phyloP scores from a whole-genome alignment of 352 stramenopile genomes.

The Globisporangium abappressorium region DNA sequence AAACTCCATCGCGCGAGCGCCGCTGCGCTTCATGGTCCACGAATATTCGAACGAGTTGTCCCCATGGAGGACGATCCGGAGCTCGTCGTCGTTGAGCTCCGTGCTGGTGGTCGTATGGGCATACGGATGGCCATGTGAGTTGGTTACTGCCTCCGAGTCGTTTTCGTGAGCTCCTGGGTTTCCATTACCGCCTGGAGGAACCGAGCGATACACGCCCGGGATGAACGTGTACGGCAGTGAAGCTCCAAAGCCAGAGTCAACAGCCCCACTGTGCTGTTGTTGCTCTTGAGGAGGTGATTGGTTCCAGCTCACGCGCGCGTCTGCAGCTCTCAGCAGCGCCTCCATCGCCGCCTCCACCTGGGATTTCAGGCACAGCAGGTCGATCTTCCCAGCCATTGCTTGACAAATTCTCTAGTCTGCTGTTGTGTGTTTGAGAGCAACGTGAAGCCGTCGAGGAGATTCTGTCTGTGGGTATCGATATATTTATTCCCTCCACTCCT shows the following conservation, averaged over 20 bases:
- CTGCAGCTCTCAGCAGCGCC: slow-evolving; percentile 46
- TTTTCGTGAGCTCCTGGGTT: neutral
- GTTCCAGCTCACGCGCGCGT: slow-evolving; percentile 63
- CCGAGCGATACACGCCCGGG: slow-evolving; percentile 48
- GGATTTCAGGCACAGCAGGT: slow-evolving; percentile 46
- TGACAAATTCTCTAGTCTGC: neutral
- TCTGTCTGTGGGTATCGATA: neutral
- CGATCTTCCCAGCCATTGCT: slow-evolving; percentile 20
- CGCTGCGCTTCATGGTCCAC: slow-evolving; percentile 58
- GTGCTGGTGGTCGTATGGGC: neutral
- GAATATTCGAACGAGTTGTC: slow-evolving; percentile 83
- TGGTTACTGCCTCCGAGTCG: neutral
- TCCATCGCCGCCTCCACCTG: slow-evolving; percentile 63
- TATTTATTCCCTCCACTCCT: neutral
- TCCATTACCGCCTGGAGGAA: neutral
- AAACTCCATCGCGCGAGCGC: slow-evolving; percentile 64
- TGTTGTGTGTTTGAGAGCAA: neutral
- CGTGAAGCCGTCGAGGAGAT: neutral
- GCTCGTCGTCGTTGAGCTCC: slow-evolving; percentile 34
- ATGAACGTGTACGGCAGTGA: slow-evolving; percentile 47
- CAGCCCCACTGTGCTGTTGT: neutral
- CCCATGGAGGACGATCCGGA: slow-evolving; percentile 57
- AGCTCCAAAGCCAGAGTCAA: too few relatives aligned
- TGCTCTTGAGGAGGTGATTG: slow-evolving; percentile 1
- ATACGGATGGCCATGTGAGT: neutral